phyloP scores from a whole-genome alignment of 371 early-diverging fungal genomes.

The Syncephalis fuscata region DNA sequence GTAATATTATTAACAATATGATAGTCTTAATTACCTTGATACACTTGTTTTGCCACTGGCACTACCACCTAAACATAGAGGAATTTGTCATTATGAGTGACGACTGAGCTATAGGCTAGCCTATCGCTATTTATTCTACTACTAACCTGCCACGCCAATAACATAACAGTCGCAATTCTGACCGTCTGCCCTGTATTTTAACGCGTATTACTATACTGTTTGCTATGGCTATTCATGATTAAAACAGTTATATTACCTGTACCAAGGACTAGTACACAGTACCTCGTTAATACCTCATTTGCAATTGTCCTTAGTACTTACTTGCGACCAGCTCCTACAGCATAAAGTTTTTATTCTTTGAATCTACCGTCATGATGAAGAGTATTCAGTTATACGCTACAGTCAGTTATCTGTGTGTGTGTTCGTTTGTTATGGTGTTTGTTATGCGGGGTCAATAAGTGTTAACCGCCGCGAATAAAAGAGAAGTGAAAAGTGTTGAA shows the following conservation, averaged over 20 bases:
- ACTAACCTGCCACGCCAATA: conserved; percentile 53
- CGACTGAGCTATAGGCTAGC: not conserved
- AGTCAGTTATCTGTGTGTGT: no score
- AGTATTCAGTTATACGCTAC: no score
- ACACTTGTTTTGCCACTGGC: conserved; percentile 76
- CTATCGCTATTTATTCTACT: not conserved
- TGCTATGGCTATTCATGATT: not conserved
- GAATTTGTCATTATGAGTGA: not conserved
- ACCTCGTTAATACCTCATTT: no score
- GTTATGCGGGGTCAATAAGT: no score
- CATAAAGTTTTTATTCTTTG: no score
- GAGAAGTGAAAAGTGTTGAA: no score
- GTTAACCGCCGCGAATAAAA: no score
- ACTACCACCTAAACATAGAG: conserved; percentile 41
- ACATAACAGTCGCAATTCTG: conserved; percentile 45
- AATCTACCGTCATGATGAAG: no score
- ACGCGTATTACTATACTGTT: conserved; percentile 1
- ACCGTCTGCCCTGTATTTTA: conserved; percentile 30
- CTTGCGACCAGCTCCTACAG: no score
- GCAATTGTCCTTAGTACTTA: no score
- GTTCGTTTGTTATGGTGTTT: no score
- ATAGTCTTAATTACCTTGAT: conserved; percentile 26
- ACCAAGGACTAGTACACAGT: conserved; percentile 5
- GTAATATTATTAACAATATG: not conserved
- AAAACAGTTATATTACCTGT: conserved; percentile 2